Evolutionary conservation across 805 yeast genomes (phyloP), one percentile per base, ranked within the genome.

Genomic region (Candida nitratophila): DNA sequence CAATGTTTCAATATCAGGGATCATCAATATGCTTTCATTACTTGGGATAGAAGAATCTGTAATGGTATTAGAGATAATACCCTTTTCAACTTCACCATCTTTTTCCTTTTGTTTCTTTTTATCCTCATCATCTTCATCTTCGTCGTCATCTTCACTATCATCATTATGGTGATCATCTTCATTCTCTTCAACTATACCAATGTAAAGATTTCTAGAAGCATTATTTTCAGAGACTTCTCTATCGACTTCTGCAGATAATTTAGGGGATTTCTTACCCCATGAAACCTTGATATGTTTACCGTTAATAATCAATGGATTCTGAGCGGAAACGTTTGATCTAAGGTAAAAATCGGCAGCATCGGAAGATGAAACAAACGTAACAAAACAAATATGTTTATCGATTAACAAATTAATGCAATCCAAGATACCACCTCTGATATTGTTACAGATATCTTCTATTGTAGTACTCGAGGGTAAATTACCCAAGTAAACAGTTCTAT

Each of bases 131-230:
- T 60, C 53, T 36, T 59, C 65, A 24, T 57, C 55, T 12, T 64
- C 66, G 49, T 61, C 64, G 22, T 52, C 52, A 11, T 53, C 52
- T 39, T 44, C 57, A 9, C 17, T n/a, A 31, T 42, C 17, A 31
- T 62, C 61, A 37, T 66, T 66, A 38, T 71, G 67, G 10, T 44
- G 56, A 11, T n/a, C 11, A n/a, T 42, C 12, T 8, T 62, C 61
- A 37, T 66, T 66, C 39, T 71, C 68, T 47, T 65, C 70, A 15
- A 69, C 69, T 43, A 79, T 62, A 32, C 91, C 89, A 47, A 85
- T 77, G 59, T 85, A 85, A 15, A 85, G 77, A 57, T 85, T 85
- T 66, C 95, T 74, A 29, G 86, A 77, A 3, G 90, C 91, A 27
- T 90, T 89, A 2, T 76, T 74, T 2, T 85, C 75, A 19, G 47